A percentile compares a stretch with the other conserved stretches of the same genome.
phyloP scores from a whole-genome alignment of 1,284 basidiomycete species.

The Apiotrichum akiyoshidainum region DNA sequence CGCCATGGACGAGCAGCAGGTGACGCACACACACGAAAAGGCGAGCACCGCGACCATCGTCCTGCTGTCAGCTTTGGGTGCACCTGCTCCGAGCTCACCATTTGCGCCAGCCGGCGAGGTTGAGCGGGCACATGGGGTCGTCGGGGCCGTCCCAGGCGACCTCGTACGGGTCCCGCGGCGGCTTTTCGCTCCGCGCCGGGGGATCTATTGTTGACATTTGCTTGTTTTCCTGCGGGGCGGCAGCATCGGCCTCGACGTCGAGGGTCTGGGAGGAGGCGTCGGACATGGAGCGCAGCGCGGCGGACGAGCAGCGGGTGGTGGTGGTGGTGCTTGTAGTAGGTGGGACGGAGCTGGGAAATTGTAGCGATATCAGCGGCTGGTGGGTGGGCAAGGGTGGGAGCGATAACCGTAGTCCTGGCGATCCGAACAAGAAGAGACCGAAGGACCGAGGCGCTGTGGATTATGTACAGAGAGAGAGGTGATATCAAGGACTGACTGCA shows the following conservation, averaged over 20 bases:
- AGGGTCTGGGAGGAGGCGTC: neutral
- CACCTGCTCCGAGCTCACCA: slow-evolving; percentile 30
- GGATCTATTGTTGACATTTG: too few relatives aligned
- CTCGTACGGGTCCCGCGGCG: slow-evolving; percentile 22
- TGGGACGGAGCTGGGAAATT: too few relatives aligned
- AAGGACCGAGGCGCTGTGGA: too few relatives aligned
- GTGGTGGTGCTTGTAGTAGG: neutral
- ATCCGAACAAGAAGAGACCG: too few relatives aligned
- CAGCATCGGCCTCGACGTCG: neutral
- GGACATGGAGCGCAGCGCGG: neutral
- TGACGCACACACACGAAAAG: slow-evolving; percentile 56
- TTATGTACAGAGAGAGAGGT: too few relatives aligned
- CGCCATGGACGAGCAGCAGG: slow-evolving; percentile 69
- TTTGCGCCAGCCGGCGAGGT: slow-evolving; percentile 34
- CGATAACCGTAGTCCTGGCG: too few relatives aligned
- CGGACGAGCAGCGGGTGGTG: neutral
- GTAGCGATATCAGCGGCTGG: too few relatives aligned
- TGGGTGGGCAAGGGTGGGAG: too few relatives aligned
- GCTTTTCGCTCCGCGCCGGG: too few relatives aligned
- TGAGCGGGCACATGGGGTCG: slow-evolving; percentile 39
- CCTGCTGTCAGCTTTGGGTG: slow-evolving; percentile 16
- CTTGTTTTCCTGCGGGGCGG: neutral
- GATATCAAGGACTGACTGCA: too few relatives aligned
- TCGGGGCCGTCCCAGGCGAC: slow-evolving; percentile 39
- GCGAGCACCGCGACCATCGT: slow-evolving; percentile 31